Conservation (phyloP, 2,329 filamentous ascomycete genomes). For the Fusarium hostae region DNA sequence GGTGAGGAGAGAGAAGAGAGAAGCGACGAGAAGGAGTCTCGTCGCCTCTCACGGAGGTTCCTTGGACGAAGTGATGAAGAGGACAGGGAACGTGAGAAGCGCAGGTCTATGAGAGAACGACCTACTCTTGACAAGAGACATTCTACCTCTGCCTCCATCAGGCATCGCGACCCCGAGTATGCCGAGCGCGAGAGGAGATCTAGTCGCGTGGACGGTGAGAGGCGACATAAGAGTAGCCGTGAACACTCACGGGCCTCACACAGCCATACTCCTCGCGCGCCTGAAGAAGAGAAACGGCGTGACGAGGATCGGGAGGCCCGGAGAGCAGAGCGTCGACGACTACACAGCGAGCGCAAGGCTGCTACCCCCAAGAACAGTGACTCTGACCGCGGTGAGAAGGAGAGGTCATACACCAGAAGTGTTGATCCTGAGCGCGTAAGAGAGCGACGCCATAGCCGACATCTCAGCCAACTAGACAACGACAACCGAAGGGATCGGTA, state of each 20-base stretch:
- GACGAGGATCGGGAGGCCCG: slow-evolving; percentile 17
- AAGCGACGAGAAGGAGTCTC: slow-evolving; percentile 18
- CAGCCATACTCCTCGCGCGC: neutral
- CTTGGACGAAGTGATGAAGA: slow-evolving; percentile 9
- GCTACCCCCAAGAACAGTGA: slow-evolving; percentile 4
- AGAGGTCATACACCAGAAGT: neutral
- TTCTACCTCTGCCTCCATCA: slow-evolving; percentile 15
- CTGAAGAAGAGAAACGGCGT: neutral
- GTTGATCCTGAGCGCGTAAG: slow-evolving; percentile 7
- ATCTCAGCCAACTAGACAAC: slow-evolving; percentile 12
- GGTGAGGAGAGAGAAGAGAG: slow-evolving; percentile 3
- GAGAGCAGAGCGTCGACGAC: slow-evolving; percentile 17
- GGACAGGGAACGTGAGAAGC: slow-evolving; percentile 8
- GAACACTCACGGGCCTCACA: slow-evolving; percentile 11
- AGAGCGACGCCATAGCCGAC: slow-evolving; percentile 14
- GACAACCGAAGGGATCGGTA: slow-evolving; percentile 4
- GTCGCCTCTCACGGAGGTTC: slow-evolving; percentile 12
- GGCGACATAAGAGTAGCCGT: slow-evolving; percentile 7
- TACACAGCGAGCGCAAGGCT: slow-evolving; percentile 13
- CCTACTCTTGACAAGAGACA: slow-evolving; percentile 19
- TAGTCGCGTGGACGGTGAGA: neutral
- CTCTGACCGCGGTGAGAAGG: slow-evolving; percentile 3
- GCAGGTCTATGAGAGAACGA: slow-evolving; percentile 11
- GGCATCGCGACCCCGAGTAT: slow-evolving; percentile 5
- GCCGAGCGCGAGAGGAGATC: neutral